phyloP scores from a whole-genome alignment of 305 asterid species.

The Fraxinus dipetala region DNA sequence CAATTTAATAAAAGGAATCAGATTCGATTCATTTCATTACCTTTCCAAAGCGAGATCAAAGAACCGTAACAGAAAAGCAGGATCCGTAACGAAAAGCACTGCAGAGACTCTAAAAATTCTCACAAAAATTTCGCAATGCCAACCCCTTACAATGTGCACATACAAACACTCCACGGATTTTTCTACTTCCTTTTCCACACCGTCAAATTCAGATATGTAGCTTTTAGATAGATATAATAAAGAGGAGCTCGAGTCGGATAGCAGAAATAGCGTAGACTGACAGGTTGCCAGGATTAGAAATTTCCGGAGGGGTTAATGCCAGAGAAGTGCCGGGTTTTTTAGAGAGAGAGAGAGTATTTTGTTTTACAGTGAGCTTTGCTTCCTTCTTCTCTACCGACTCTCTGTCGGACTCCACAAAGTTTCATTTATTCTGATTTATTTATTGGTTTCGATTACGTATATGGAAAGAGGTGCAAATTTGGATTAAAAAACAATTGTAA shows the following conservation, averaged over 20 bases:
- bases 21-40: conserved; percentile 21
- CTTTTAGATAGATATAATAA: not conserved
- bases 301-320: conserved; percentile 31
- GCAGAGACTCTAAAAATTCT: not conserved
- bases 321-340: conserved; percentile 28
- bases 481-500: not conserved
- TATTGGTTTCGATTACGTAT: conserved; percentile 46
- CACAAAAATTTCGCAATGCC: not conserved
- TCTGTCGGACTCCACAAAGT: conserved; percentile 41
- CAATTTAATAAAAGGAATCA: not conserved
- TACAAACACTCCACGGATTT: not conserved
- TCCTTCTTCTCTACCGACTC: conserved; percentile 28
- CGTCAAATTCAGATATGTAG: not conserved
- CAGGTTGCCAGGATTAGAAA: not conserved
- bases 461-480: conserved; percentile 3
- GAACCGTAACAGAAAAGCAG: conserved; percentile 5
- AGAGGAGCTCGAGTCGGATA: not conserved
- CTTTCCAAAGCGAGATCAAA: conserved; percentile 43
- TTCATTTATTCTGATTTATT: conserved; percentile 52
- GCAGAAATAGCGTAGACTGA: not conserved
- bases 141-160: not conserved
- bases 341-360: not conserved
- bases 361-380: not conserved
- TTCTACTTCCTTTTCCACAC: not conserved
- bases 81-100: conserved; percentile 15